A percentile compares a stretch with the other conserved stretches of the same genome.
Evolutionary conservation across 1,284 basidiomycete species (phyloP).

Genomic region (Rhodotorula sp.): DNA sequence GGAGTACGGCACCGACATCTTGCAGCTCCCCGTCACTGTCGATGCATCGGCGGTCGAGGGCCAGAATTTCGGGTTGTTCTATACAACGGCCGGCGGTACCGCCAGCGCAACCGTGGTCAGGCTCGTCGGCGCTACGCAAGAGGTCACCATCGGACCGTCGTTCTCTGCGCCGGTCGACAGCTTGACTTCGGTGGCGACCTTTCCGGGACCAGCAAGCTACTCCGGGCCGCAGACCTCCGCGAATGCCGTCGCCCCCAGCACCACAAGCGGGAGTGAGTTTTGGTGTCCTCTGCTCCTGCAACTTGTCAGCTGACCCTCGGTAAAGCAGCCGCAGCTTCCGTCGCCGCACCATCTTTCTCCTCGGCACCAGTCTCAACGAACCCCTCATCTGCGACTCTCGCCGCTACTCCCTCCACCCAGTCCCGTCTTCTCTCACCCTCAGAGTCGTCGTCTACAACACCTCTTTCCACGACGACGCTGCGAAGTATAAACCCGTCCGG

Average conservation of each 20-base stretch:
- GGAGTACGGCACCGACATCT: slow-evolving; percentile 23
- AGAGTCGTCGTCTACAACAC: not conserved
- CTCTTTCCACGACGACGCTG: not conserved
- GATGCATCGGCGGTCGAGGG: slow-evolving; percentile 8
- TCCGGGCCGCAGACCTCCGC: not conserved
- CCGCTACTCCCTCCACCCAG: not conserved
- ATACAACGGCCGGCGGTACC: slow-evolving; percentile 31
- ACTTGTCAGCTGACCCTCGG: too few relatives aligned
- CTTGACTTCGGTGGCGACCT: not conserved
- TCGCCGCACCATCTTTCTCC: not conserved
- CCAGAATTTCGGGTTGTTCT: slow-evolving; percentile 15
- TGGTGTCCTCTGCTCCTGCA: too few relatives aligned
- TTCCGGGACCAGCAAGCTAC: not conserved
- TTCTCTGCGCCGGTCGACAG: not conserved
- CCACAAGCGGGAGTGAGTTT: too few relatives aligned
- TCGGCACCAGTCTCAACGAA: not conserved
- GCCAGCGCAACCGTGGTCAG: slow-evolving; percentile 10
- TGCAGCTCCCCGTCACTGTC: slow-evolving; percentile 35
- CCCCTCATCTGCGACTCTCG: not conserved
- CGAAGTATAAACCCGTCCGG: too few relatives aligned
- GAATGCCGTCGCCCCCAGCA: too few relatives aligned
- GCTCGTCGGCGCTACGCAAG: slow-evolving; percentile 20
- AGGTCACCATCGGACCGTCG: slow-evolving; percentile 16
- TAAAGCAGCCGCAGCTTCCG: too few relatives aligned
- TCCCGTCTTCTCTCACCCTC: not conserved